phyloP scores from a whole-genome alignment of 306 rosid genomes.

The Ormosia emarginata region DNA sequence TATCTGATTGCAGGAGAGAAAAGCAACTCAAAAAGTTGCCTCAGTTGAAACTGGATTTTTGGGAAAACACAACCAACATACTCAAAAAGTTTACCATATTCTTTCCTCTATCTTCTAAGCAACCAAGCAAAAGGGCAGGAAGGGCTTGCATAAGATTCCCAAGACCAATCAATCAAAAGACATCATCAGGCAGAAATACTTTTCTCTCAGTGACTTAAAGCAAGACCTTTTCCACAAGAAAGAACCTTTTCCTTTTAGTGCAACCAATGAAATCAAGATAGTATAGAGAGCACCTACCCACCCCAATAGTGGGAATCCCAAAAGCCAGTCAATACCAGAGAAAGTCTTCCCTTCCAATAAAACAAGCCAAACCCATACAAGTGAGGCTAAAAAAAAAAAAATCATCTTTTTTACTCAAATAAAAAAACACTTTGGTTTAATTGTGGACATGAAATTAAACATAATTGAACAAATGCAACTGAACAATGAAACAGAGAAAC shows the following conservation, averaged over 20 bases:
- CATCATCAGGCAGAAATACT: slow-evolving; percentile 18
- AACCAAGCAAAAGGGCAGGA: slow-evolving; percentile 38
- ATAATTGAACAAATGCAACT: not conserved
- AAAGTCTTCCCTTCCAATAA: slow-evolving; percentile 21
- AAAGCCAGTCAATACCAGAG: slow-evolving; percentile 30
- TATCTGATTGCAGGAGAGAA: slow-evolving; percentile 27
- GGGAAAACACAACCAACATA: slow-evolving; percentile 21
- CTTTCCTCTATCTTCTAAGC: slow-evolving; percentile 41
- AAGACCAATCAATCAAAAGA: slow-evolving; percentile 22
- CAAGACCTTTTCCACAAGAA: slow-evolving; percentile 37
- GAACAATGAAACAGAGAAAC: not conserved
- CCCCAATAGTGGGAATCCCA: slow-evolving; percentile 33
- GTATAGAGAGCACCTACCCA: slow-evolving; percentile 22
- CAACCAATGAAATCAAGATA: slow-evolving; percentile 21
- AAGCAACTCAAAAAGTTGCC: slow-evolving; percentile 21
- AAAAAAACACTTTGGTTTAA: not conserved
- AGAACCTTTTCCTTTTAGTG: slow-evolving; percentile 37
- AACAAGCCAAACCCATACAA: slow-evolving; percentile 10
- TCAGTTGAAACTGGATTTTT: slow-evolving; percentile 15
- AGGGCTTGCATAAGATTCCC: slow-evolving; percentile 36
- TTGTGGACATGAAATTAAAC: not conserved
- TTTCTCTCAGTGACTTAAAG: slow-evolving; percentile 40
- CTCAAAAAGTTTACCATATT: slow-evolving; percentile 16
- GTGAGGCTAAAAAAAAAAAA: not conserved
- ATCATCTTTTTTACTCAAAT: not conserved